Base-by-base conservation (phyloP, 2,329 filamentous ascomycete genomes). In the Ophiostoma pallidulum region DNA sequence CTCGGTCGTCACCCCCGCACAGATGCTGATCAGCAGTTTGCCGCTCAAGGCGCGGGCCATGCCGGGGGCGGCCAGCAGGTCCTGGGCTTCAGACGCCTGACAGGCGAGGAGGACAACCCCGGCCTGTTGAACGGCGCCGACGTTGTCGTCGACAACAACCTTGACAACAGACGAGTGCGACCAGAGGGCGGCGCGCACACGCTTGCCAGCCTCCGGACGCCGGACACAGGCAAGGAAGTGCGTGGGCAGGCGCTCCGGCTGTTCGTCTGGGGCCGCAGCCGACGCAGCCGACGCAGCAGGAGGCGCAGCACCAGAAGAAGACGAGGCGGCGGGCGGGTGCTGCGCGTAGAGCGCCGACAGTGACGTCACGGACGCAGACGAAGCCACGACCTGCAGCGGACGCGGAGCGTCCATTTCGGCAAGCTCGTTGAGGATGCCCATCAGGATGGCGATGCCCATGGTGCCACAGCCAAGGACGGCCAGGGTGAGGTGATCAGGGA, bases 371-470 rank as follows among this genome's bases (percentile, higher is more conserved):
- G 47, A 47, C 9, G 41, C 45, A 10, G 51, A 52, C 66, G 72
- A 51, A 64, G 71, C 67, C 54, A 64, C 67, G 43, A 60, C 64
- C 59, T 69, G 69, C 41, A 69, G 67, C 55, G 65, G 73, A 54
- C 66, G 66, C 43, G 66, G 66, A 20, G 63, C 68, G 47, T 70
- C 70, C 62, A 73, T 67, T 55, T 71, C 73, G 33, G 70, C 68
- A 38, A 92, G 74, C 10, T 84, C 86, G 51, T 78, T 72, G 56
- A 94, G 76, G 60, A 95, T 83, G 54, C 87, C 88, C 47, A 77
- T 81, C 49, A 94, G 77, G 56, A 94, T 90, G 49, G 86, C 86
- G 51, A 86, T 86, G 50, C 88, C 88, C 79, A 94, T 86, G 45
- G 82, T 90, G 55, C 86, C 87, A 65, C 86, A 92, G 58, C 88